Evolutionary conservation across 2,329 filamentous ascomycete genomes (phyloP).

Genomic region (Scedosporium boydii): DNA sequence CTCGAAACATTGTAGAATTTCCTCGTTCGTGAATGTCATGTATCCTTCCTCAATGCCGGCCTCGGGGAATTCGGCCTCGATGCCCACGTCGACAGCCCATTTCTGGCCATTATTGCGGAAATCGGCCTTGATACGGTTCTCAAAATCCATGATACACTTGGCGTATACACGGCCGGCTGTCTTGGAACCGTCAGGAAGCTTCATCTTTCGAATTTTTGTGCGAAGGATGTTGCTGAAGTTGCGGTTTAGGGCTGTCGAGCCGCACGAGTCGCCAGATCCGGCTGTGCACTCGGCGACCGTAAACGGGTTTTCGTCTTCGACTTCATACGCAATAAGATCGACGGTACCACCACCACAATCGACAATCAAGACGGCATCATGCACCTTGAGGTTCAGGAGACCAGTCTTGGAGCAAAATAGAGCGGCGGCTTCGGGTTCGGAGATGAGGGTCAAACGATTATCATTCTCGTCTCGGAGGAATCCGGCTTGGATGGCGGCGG

Average conservation of each 20-base stretch:
- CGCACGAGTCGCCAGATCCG: conserved; percentile 93
- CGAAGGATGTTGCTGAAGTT: conserved; percentile 98
- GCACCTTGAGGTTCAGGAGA: conserved; percentile 91
- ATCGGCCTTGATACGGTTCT: conserved; percentile 98
- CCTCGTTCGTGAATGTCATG: conserved; percentile 99
- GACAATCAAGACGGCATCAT: conserved; percentile 95
- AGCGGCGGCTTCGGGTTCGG: conserved; percentile 91
- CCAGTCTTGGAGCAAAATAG: conserved; percentile 98
- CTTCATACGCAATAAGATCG: conserved; percentile 97
- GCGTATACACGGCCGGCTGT: conserved; percentile 97
- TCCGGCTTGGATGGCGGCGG: conserved; percentile 91
- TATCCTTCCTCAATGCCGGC: conserved; percentile 97
- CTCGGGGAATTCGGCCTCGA: conserved; percentile 95
- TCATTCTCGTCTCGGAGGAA: conserved; percentile 97
- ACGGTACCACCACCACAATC: conserved; percentile 98
- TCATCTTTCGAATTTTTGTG: conserved; percentile 99
- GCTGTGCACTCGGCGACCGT: conserved; percentile 96
- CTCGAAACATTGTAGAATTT: conserved; percentile 98
- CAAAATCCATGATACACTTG: conserved; percentile 99
- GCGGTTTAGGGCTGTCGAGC: conserved; percentile 93
- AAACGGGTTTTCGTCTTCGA: conserved; percentile 95
- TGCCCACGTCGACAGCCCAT: conserved; percentile 97
- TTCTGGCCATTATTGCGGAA: conserved; percentile 99
- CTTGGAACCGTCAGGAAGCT: conserved; percentile 90
- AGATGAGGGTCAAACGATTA: conserved; percentile 87